A percentile compares a stretch with the other conserved stretches of the same genome.
Conservation (phyloP, 345 rosid genomes). For the Clarkia xantiana region DNA sequence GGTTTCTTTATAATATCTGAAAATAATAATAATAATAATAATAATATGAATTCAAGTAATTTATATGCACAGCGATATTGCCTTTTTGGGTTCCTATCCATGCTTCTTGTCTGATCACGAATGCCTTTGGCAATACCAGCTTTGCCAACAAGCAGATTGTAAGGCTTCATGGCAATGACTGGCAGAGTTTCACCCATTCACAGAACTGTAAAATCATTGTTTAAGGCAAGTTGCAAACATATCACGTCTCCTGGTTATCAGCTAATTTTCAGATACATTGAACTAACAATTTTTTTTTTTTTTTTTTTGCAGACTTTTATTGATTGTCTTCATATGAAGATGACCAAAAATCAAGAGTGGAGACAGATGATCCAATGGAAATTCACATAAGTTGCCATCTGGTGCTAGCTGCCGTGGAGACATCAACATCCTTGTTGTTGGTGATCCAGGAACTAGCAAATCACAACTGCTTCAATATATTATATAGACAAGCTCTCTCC, state of each 20-base stretch:
- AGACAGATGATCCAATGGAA: conserved; percentile 62
- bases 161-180: conserved; percentile 95
- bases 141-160: conserved; percentile 98
- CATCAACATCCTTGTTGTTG: conserved; percentile 86
- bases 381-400: conserved; percentile 62
- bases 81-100: too few species aligned
- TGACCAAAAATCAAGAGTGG: conserved; percentile 71
- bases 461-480: conserved; percentile 92
- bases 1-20: too few species aligned
- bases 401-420: conserved; percentile 98
- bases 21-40: too few species aligned
- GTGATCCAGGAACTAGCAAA: conserved; percentile 99
- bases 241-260: background rate
- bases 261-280: too few species aligned
- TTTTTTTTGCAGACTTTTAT: conserved; percentile 53
- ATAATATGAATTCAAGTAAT: too few species aligned
- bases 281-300: background rate
- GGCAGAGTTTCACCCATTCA: conserved; percentile 73
- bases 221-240: conserved; percentile 45
- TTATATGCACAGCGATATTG: too few species aligned
- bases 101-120: too few species aligned
- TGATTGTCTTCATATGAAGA: conserved; percentile 86
- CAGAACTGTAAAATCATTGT: conserved; percentile 88
- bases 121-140: conserved; percentile 22
- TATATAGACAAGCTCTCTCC: conserved; percentile 91